A percentile compares a stretch with the other conserved stretches of the same genome.
These are phyloP conservation scores for Russula olivacea DNA, from an alignment of 768 basidiomycete species.

Conservation along the genomic window DNA sequence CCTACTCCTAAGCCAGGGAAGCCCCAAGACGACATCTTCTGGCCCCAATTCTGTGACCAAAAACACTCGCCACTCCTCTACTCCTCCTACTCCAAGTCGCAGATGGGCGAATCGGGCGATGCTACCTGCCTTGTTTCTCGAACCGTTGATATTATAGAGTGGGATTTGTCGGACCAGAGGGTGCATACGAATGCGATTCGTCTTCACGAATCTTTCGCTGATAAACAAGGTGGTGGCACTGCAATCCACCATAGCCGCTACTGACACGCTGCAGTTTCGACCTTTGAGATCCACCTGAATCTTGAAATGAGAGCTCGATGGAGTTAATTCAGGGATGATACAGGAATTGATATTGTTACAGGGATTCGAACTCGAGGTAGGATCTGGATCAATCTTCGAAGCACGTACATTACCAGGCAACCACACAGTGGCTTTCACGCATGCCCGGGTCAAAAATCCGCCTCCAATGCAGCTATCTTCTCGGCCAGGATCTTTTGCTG, in stretches of 20 bases:
- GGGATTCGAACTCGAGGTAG: fast-evolving
- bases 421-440: not conserved
- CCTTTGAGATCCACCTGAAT: not conserved
- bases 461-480: fast-evolving
- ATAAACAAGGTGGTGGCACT: not conserved
- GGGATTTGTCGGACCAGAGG: not conserved
- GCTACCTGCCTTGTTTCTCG: not conserved
- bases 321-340: not conserved
- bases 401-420: not conserved
- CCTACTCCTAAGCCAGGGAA: not conserved
- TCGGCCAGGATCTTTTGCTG: not conserved
- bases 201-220: not conserved
- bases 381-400: fast-evolving
- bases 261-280: fast-evolving
- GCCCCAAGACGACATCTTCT: not conserved
- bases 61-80: not conserved
- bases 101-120: fast-evolving
- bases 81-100: fast-evolving
- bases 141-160: not conserved
- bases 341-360: not conserved
- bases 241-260: not conserved
- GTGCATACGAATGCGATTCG: fast-evolving
- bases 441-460: not conserved
- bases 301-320: not conserved
- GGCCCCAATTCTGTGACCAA: not conserved